These are phyloP conservation scores for Astragalus glycyphyllos DNA, from an alignment of 306 rosid species.

Conservation along the genomic window DNA sequence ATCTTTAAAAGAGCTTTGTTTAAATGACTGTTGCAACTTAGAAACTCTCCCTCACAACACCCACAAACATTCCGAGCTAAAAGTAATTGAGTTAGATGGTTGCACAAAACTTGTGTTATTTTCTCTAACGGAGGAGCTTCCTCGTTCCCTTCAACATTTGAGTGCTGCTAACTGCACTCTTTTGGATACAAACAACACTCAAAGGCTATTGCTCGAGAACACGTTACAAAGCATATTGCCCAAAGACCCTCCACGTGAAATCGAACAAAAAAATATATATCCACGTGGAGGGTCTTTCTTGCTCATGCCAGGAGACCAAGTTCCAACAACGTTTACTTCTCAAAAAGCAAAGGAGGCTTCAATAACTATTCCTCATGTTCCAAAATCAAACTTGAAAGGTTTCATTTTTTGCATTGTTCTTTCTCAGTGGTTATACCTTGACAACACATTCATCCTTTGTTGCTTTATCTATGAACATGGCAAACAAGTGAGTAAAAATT, in stretches of 20 bases:
- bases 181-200: neutral
- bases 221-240: too few species aligned
- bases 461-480: neutral
- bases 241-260: neutral
- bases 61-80: too few species aligned
- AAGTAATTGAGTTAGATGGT: too few species aligned
- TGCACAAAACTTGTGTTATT: neutral
- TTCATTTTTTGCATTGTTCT: constrained; percentile 8
- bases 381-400: neutral
- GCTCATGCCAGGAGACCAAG: neutral
- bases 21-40: too few species aligned
- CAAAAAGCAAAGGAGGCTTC: neutral
- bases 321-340: neutral
- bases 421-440: neutral
- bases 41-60: too few species aligned
- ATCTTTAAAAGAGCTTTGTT: too few species aligned
- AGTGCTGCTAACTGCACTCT: neutral
- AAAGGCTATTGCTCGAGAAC: neutral
- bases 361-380: neutral
- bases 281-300: neutral
- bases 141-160: neutral
- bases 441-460: neutral
- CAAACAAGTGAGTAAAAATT: neutral
- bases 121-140: neutral
- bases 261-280: too few species aligned